phyloP scores from a whole-genome alignment of 2,329 filamentous ascomycete species.

The Claviceps sorghi region DNA sequence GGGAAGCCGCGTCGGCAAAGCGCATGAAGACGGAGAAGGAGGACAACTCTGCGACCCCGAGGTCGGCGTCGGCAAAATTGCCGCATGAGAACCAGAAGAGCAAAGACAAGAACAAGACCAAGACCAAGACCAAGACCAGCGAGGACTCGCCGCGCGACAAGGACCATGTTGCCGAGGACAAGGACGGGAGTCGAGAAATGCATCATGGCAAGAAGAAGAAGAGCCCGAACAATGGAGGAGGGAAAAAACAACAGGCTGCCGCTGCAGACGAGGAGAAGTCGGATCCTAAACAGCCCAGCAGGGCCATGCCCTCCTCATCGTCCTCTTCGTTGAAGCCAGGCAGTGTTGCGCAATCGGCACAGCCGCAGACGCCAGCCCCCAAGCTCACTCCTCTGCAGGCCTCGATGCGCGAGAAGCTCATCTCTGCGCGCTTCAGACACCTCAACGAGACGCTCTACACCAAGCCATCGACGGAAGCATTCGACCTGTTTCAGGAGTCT shows the following conservation, averaged over 20 bases:
- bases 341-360: slow-evolving; percentile 17
- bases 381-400: slow-evolving; percentile 86
- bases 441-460: slow-evolving; percentile 96
- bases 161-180: slow-evolving; percentile 25
- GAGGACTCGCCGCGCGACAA: slow-evolving; percentile 10
- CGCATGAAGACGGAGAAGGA: slow-evolving; percentile 2
- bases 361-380: slow-evolving; percentile 19
- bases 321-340: slow-evolving; percentile 9
- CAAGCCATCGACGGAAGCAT: slow-evolving; percentile 69
- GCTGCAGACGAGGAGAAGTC: slow-evolving; percentile 7
- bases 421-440: slow-evolving; percentile 91
- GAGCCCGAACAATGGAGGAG: slow-evolving; percentile 10
- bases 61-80: neutral
- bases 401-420: slow-evolving; percentile 86
- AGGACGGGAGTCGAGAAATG: slow-evolving; percentile 19
- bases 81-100: neutral
- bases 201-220: slow-evolving; percentile 11
- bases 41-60: too few relatives aligned
- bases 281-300: slow-evolving; percentile 2
- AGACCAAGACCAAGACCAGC: slow-evolving; percentile 1
- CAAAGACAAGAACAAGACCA: neutral
- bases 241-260: neutral
- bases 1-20: slow-evolving; percentile 1
- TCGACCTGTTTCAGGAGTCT: slow-evolving; percentile 65
- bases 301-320: slow-evolving; percentile 1